Conservation (phyloP, 768 basidiomycete species). For the Suillus luteus region DNA sequence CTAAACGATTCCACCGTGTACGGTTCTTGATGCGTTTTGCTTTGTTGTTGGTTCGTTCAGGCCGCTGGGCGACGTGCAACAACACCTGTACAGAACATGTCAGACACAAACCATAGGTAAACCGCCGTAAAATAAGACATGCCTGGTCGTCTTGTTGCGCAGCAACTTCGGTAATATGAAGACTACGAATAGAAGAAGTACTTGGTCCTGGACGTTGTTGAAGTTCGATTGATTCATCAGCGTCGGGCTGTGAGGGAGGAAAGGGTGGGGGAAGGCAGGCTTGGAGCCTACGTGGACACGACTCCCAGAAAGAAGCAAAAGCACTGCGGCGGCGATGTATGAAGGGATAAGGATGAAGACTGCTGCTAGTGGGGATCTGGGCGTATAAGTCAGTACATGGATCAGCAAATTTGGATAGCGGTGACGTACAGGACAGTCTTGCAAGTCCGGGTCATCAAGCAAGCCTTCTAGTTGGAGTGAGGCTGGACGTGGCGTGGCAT, state of each 20-base stretch:
- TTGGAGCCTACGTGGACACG: not conserved
- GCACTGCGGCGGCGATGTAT: not conserved
- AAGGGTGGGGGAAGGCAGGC: not conserved
- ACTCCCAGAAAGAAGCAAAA: not conserved
- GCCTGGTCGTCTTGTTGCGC: not conserved
- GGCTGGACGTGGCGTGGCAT: not conserved
- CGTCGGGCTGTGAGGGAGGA: not conserved
- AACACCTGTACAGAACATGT: not conserved
- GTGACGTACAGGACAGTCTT: not conserved
- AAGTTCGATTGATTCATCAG: not conserved
- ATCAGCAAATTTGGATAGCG: not conserved
- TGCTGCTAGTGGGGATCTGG: not conserved
- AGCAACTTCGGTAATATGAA: not conserved
- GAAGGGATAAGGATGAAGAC: not conserved
- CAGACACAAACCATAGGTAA: not conserved
- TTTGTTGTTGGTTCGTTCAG: not conserved
- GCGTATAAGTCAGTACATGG: not conserved
- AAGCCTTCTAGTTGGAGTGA: not conserved
- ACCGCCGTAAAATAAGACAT: not conserved
- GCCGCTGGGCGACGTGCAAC: not conserved
- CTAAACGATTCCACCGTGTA: not conserved
- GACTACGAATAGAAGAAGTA: not conserved
- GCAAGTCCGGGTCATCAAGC: not conserved
- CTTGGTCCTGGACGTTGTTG: not conserved
- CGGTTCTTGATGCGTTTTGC: not conserved